Percentiles rank a stretch among this genome's conserved stretches.
phyloP scores from a whole-genome alignment of 139 green algal genomes.

The Tetraselmis striata region DNA sequence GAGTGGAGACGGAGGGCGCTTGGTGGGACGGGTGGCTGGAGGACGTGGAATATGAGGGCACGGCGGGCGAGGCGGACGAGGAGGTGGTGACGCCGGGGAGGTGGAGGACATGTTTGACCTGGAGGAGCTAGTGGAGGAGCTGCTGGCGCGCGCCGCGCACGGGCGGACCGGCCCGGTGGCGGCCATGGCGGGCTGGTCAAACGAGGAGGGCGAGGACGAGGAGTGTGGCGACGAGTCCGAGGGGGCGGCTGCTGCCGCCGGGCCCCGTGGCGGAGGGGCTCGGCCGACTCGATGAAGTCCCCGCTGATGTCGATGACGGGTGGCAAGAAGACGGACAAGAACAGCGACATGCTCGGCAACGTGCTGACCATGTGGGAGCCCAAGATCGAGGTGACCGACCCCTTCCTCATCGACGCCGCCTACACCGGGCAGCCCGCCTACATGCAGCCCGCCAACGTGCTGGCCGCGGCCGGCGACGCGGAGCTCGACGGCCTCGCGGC shows the following conservation, averaged over 20 bases:
- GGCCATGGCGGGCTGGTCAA: not conserved
- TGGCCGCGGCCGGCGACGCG: not conserved
- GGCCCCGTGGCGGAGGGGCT: not conserved
- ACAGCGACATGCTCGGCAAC: not conserved
- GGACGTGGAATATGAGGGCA: not conserved
- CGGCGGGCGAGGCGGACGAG: not conserved
- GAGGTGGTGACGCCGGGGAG: not conserved
- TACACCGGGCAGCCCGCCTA: not conserved
- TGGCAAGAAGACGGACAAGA: not conserved
- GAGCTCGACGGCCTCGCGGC: not conserved
- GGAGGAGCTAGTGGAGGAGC: constrained; percentile 27
- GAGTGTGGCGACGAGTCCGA: not conserved
- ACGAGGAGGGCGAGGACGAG: not conserved
- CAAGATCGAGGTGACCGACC: not conserved
- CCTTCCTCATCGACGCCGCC: not conserved
- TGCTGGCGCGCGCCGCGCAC: not conserved
- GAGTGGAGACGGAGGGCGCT: not conserved
- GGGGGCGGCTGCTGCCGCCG: not conserved
- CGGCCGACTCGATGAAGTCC: not conserved
- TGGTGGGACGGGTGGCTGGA: not conserved
- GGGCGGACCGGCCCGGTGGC: not conserved
- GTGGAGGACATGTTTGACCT: constrained; percentile 21
- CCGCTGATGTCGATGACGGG: not conserved
- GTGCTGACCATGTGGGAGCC: not conserved
- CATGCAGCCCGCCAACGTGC: not conserved